phyloP scores from a whole-genome alignment of 208 protist species.

The Crithidia bombi region DNA sequence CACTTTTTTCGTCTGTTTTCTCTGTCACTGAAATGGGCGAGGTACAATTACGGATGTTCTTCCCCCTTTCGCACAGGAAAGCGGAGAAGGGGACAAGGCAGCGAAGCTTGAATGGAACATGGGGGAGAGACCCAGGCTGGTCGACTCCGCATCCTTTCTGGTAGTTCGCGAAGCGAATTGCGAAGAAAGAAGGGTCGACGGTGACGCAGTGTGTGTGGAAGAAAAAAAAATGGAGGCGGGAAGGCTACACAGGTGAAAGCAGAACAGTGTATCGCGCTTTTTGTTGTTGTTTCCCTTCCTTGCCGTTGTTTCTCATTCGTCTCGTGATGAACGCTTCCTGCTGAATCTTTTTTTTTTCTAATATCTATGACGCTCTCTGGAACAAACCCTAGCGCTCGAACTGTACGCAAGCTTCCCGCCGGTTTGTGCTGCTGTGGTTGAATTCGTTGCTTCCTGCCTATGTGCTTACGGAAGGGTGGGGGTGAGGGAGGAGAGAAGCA shows the following conservation, averaged over 20 bases:
- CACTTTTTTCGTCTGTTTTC: too few relatives aligned
- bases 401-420: constrained; percentile 1
- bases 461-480: too few relatives aligned
- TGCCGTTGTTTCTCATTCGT: background rate
- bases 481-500: too few relatives aligned
- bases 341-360: constrained; percentile 7
- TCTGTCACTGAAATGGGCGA: too few relatives aligned
- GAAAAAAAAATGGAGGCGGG: background rate
- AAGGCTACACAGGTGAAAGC: background rate
- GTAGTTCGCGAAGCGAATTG: background rate
- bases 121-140: constrained; percentile 11
- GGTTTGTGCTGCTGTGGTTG: background rate
- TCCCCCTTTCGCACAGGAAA: too few relatives aligned
- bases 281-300: background rate
- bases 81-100: background rate
- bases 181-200: background rate
- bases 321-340: background rate
- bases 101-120: background rate
- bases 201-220: constrained; percentile 2
- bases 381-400: constrained; percentile 25
- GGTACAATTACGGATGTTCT: too few relatives aligned
- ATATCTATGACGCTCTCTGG: constrained; percentile 22
- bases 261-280: background rate
- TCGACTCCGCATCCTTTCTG: background rate
- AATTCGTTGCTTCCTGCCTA: background rate